Evolutionary conservation across 495 filamentous ascomycete genomes (phyloP).

Genomic region (Extremus antarcticus): DNA sequence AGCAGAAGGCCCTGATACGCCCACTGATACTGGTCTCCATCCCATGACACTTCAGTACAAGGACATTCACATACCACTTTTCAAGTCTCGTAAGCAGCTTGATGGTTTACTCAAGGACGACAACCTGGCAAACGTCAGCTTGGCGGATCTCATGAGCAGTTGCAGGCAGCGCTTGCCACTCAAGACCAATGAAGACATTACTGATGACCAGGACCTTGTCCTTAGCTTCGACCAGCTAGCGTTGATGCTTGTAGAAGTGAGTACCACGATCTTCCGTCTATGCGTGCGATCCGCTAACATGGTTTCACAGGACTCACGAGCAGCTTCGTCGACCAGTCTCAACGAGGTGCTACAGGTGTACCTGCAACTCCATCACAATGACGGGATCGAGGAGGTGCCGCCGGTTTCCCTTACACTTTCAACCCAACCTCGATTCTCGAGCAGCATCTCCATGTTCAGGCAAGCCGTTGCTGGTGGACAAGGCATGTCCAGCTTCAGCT

Average conservation of each 20-base stretch:
- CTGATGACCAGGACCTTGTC: conserved; percentile 50
- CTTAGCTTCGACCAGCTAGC: conserved; percentile 59
- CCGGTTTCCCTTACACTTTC: conserved; percentile 47
- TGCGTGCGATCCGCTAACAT: background rate
- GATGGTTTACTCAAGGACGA: conserved; percentile 64
- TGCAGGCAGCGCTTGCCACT: conserved; percentile 57
- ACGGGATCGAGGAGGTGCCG: conserved; percentile 42
- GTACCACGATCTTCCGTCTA: background rate
- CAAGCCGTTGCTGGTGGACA: conserved; percentile 46
- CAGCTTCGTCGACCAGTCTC: conserved; percentile 38
- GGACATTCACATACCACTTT: conserved; percentile 57
- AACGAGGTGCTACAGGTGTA: conserved; percentile 48
- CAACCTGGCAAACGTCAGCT: conserved; percentile 42
- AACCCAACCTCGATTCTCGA: conserved; percentile 40
- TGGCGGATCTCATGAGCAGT: conserved; percentile 51
- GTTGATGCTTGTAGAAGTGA: conserved; percentile 50
- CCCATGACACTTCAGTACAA: conserved; percentile 55
- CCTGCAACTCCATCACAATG: conserved; percentile 47
- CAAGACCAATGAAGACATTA: conserved; percentile 52
- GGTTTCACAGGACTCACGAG: conserved; percentile 35
- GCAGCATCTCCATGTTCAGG: conserved; percentile 34
- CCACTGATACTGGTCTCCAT: conserved; percentile 26
- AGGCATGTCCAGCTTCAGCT: conserved; percentile 44
- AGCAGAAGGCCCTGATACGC: conserved; percentile 7
- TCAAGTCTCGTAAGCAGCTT: conserved; percentile 53